phyloP scores from a whole-genome alignment of 371 early-diverging fungal species.

The Capillidium rhysosporum region DNA sequence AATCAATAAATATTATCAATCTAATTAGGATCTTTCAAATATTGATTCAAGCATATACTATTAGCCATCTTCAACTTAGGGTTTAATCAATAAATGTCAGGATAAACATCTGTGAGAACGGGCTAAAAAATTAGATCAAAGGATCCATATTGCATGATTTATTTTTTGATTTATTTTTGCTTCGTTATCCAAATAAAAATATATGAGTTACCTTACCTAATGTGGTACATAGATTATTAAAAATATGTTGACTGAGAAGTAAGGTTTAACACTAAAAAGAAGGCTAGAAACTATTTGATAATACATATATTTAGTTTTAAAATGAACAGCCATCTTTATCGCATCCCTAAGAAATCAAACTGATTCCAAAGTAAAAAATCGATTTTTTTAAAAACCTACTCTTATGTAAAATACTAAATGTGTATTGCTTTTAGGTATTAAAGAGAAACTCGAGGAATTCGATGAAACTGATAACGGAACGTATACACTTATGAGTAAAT shows the following conservation, averaged over 20 bases:
- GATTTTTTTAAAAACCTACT: neutral
- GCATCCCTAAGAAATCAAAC: constrained; percentile 76
- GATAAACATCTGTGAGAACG: constrained; percentile 79
- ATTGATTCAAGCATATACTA: constrained; percentile 9
- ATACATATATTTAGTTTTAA: constrained; percentile 81
- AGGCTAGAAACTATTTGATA: constrained; percentile 68
- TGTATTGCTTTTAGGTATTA: constrained; percentile 51
- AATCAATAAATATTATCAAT: constrained; percentile 45
- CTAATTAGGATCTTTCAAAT: constrained; percentile 49
- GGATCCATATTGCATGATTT: constrained; percentile 67
- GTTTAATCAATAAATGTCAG: constrained; percentile 60
- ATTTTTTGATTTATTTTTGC: neutral
- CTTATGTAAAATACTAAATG: constrained; percentile 46
- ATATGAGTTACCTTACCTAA: constrained; percentile 78
- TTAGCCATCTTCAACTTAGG: constrained; percentile 15
- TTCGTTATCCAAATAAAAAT: constrained; percentile 12
- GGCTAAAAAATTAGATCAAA: constrained; percentile 74
- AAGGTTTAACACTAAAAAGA: constrained; percentile 88
- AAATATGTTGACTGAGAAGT: constrained; percentile 72
- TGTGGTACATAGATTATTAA: constrained; percentile 76
- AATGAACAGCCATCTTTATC: constrained; percentile 82
- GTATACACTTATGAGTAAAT: constrained; percentile 24
- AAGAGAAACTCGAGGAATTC: constrained; percentile 52
- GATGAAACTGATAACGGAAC: constrained; percentile 48
- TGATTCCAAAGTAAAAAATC: constrained; percentile 54